These are phyloP conservation scores for Balansia obtecta DNA, from an alignment of 2,329 filamentous ascomycete genomes.

Conservation along the genomic window DNA sequence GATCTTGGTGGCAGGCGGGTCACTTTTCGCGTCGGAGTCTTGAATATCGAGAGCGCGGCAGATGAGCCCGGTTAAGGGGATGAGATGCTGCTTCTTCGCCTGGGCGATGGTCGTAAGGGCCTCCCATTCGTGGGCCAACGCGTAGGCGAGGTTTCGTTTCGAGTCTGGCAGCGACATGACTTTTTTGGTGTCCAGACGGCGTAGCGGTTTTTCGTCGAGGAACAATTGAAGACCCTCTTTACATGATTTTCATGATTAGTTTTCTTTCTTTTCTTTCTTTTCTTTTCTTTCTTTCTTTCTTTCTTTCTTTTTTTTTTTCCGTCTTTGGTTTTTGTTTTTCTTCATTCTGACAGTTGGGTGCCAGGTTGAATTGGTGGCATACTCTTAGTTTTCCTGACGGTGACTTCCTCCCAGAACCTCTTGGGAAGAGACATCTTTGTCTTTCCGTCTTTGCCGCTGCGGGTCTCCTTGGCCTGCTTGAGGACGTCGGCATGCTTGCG, in stretches of 20 bases:
- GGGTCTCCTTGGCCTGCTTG: conserved; percentile 36
- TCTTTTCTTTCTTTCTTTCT: no score
- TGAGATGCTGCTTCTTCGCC: conserved; percentile 73
- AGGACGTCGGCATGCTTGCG: conserved; percentile 43
- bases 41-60: conserved; percentile 75
- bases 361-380: conserved; percentile 7
- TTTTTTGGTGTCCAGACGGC: conserved; percentile 60
- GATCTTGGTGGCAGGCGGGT: conserved; percentile 32
- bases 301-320: background rate
- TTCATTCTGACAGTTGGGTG: background rate
- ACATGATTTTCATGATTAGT: background rate
- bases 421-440: conserved; percentile 40
- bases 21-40: conserved; percentile 42
- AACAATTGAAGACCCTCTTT: conserved; percentile 45
- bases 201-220: conserved; percentile 68
- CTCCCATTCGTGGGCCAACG: conserved; percentile 91
- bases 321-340: no score
- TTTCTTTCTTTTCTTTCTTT: background rate
- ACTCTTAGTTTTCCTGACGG: conserved; percentile 56
- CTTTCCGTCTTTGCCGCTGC: conserved; percentile 22
- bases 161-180: conserved; percentile 58
- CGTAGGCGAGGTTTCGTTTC: conserved; percentile 72
- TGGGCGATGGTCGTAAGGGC: conserved; percentile 69
- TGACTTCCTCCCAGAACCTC: conserved; percentile 83
- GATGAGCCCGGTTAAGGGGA: conserved; percentile 76